phyloP scores from a whole-genome alignment of 495 filamentous ascomycete species.

The Aspergillus avenaceus region DNA sequence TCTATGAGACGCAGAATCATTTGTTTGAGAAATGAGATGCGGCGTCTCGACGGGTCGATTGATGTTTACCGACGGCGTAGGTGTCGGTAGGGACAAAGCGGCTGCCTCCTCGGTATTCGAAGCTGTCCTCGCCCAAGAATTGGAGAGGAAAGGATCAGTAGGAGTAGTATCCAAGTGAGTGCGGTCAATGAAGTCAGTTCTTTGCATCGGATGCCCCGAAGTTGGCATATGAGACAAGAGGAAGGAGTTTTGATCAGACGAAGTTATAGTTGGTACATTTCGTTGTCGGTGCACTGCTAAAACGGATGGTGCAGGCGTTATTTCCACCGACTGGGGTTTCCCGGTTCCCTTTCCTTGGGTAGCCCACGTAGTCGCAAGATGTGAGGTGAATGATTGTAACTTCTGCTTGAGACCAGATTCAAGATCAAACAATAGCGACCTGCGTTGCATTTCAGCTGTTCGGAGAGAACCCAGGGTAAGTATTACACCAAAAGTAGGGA shows the following conservation, averaged over 20 bases:
- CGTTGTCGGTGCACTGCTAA: conserved; percentile 1
- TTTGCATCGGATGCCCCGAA: not conserved
- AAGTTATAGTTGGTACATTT: not conserved
- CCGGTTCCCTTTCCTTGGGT: conserved; percentile 5
- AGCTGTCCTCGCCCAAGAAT: conserved; percentile 30
- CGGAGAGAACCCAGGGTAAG: conserved; percentile 22
- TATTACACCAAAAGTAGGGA: conserved; percentile 34
- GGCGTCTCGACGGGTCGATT: conserved; percentile 20
- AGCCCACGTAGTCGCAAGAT: conserved; percentile 32
- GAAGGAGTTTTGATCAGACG: not conserved
- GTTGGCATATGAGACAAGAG: not conserved
- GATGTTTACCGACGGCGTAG: conserved; percentile 29
- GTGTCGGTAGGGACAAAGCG: conserved; percentile 27
- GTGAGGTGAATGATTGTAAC: conserved; percentile 27
- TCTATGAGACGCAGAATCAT: conserved; percentile 7
- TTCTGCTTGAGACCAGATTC: conserved; percentile 28
- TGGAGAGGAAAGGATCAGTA: conserved; percentile 24
- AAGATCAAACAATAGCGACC: conserved; percentile 17
- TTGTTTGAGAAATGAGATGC: conserved; percentile 18
- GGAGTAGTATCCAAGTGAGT: conserved; percentile 7
- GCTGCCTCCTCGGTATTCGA: conserved; percentile 26
- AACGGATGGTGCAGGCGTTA: not conserved
- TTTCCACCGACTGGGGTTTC: not conserved
- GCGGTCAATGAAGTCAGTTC: conserved; percentile 7
- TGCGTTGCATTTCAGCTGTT: not conserved